phyloP scores from a whole-genome alignment of 2,329 filamentous ascomycete genomes.

The Penicillium sp. region DNA sequence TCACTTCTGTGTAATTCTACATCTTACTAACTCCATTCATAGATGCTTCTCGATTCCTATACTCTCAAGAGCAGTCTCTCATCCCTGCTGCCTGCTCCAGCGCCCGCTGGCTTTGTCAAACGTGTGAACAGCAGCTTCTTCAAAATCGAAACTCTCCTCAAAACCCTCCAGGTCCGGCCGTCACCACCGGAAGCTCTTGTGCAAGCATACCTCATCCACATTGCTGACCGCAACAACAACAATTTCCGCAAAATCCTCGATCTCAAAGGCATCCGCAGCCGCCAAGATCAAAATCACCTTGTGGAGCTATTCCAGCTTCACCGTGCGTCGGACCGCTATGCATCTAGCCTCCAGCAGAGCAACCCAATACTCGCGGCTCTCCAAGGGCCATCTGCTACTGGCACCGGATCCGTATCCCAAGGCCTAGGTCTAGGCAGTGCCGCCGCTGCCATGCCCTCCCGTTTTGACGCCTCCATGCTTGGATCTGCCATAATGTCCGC shows the following conservation, averaged over 20 bases:
- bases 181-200: slow-evolving; percentile 88
- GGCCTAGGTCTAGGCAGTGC: slow-evolving; percentile 43
- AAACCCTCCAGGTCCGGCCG: slow-evolving; percentile 88
- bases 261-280: slow-evolving; percentile 76
- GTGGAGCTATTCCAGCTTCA: slow-evolving; percentile 88
- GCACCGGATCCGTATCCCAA: slow-evolving; percentile 36
- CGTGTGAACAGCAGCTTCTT: slow-evolving; percentile 75
- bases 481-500: slow-evolving; percentile 83
- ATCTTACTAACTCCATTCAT: neutral
- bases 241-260: slow-evolving; percentile 97
- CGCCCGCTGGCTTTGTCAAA: slow-evolving; percentile 62
- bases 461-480: slow-evolving; percentile 73
- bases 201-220: slow-evolving; percentile 94
- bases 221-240: slow-evolving; percentile 80
- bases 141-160: slow-evolving; percentile 83
- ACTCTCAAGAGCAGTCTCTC: slow-evolving; percentile 45
- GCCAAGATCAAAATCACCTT: slow-evolving; percentile 70
- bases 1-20: neutral
- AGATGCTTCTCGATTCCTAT: slow-evolving; percentile 96
- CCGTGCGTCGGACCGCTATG: slow-evolving; percentile 56
- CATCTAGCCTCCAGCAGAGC: slow-evolving; percentile 56
- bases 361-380: slow-evolving; percentile 64
- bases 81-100: slow-evolving; percentile 51
- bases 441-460: slow-evolving; percentile 40
- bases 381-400: slow-evolving; percentile 26